Percentiles rank a stretch among this genome's conserved stretches.
Conservation (phyloP, 2,329 filamentous ascomycete genomes). For the Akanthomyces lecanii region DNA sequence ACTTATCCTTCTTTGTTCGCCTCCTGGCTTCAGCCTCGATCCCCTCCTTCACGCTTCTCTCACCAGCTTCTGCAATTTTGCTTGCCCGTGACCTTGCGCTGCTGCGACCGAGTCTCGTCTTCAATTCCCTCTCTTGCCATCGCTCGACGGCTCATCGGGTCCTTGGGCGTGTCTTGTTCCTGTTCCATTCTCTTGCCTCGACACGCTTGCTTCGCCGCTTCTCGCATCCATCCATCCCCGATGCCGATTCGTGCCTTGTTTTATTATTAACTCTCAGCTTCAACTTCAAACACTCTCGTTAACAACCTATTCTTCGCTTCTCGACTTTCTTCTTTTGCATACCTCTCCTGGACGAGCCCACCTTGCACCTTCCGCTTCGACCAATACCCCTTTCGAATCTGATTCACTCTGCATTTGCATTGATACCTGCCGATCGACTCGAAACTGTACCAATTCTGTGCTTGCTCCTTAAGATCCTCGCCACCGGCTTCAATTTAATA, state of each 20-base stretch:
- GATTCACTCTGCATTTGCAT: slow-evolving; percentile 2
- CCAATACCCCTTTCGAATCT: slow-evolving; percentile 15
- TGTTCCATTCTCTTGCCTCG: neutral
- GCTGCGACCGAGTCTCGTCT: slow-evolving; percentile 14
- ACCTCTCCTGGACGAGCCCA: slow-evolving; percentile 12
- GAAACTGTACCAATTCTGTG: slow-evolving; percentile 2
- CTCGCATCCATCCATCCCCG: slow-evolving; percentile 1
- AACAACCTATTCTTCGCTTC: slow-evolving; percentile 10
- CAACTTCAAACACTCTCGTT: slow-evolving; percentile 15
- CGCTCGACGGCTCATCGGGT: neutral
- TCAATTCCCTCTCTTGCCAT: neutral
- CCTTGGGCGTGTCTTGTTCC: neutral
- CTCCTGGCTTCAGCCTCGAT: slow-evolving; percentile 14
- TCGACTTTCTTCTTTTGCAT: neutral
- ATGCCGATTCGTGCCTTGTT: slow-evolving; percentile 12
- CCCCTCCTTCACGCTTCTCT: slow-evolving; percentile 15
- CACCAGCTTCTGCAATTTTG: slow-evolving; percentile 13
- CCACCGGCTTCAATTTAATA: neutral
- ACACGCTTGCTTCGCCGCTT: neutral
- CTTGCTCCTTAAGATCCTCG: neutral
- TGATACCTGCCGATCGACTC: slow-evolving; percentile 5
- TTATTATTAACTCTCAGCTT: slow-evolving; percentile 5
- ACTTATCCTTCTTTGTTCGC: slow-evolving; percentile 9
- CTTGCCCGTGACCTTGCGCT: slow-evolving; percentile 8
- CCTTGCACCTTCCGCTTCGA: slow-evolving; percentile 10